These are phyloP conservation scores for Boletus reticuloceps DNA, from an alignment of 768 basidiomycete genomes.

Conservation along the genomic window DNA sequence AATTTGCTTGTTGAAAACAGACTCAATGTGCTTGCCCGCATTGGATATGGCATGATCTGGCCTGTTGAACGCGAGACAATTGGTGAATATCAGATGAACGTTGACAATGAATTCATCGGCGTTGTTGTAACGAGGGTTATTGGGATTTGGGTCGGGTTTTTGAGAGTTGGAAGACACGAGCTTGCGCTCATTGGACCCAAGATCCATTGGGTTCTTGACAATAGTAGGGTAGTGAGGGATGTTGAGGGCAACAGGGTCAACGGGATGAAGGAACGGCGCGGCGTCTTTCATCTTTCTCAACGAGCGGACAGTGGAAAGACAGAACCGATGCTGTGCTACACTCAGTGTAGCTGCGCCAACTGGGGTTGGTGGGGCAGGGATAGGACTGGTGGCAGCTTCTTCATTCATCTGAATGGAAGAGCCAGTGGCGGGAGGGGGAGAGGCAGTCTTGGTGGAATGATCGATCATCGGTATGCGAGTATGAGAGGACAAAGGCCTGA, in stretches of 20 bases:
- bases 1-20: conserved; percentile 83
- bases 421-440: conserved; percentile 65
- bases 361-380: conserved; percentile 1
- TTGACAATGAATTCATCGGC: conserved; percentile 84
- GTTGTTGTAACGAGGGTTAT: conserved; percentile 72
- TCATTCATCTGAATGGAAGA: conserved; percentile 34
- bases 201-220: conserved; percentile 92
- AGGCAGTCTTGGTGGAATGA: conserved; percentile 55
- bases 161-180: conserved; percentile 72
- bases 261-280: conserved; percentile 77
- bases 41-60: conserved; percentile 74
- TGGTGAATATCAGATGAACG: conserved; percentile 84
- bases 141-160: conserved; percentile 68
- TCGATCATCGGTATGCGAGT: conserved; percentile 51
- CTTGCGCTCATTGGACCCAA: conserved; percentile 89
- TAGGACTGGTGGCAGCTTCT: conserved; percentile 17
- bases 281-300: conserved; percentile 89
- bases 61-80: conserved; percentile 91
- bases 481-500: conserved; percentile 43
- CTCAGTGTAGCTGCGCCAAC: conserved; percentile 46
- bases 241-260: conserved; percentile 80
- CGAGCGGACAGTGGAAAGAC: conserved; percentile 69
- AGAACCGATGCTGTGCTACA: conserved; percentile 74
- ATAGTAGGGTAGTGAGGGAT: conserved; percentile 88
- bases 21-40: conserved; percentile 80